These are phyloP conservation scores for Globisporangium lucens DNA, from an alignment of 352 stramenopile genomes.

Conservation along the genomic window DNA sequence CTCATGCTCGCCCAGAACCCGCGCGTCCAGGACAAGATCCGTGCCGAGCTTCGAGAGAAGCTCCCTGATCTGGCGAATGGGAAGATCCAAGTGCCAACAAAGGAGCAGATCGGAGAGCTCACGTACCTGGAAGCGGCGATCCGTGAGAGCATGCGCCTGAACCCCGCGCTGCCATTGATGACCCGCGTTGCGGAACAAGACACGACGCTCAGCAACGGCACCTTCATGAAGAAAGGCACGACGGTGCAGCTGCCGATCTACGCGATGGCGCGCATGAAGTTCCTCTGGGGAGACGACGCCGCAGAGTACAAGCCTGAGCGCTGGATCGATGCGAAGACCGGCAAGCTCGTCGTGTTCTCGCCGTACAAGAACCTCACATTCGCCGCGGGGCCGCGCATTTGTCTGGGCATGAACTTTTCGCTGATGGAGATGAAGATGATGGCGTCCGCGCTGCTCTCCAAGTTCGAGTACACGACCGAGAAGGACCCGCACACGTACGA, in stretches of 20 bases:
- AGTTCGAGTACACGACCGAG: slow-evolving; percentile 18
- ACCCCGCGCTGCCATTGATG: slow-evolving; percentile 39
- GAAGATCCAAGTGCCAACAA: slow-evolving; percentile 27
- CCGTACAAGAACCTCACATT: slow-evolving; percentile 45
- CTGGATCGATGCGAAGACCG: slow-evolving; percentile 28
- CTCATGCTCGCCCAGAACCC: slow-evolving; percentile 64
- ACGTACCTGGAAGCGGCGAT: slow-evolving; percentile 62
- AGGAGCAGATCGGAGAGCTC: slow-evolving; percentile 44
- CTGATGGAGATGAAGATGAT: slow-evolving; percentile 37
- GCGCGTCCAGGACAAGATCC: slow-evolving; percentile 41
- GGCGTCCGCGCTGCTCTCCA: slow-evolving; percentile 20
- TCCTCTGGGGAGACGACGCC: slow-evolving; percentile 38
- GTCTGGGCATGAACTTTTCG: slow-evolving; percentile 31
- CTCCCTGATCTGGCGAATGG: slow-evolving; percentile 31
- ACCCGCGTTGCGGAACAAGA: slow-evolving; percentile 33
- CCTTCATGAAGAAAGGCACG: slow-evolving; percentile 32
- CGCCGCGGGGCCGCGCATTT: slow-evolving; percentile 38
- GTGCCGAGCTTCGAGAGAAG: slow-evolving; percentile 40
- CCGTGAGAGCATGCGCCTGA: slow-evolving; percentile 63
- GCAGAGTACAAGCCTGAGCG: slow-evolving; percentile 43
- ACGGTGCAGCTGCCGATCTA: slow-evolving; percentile 44
- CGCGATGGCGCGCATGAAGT: slow-evolving; percentile 32
- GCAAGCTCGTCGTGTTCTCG: slow-evolving; percentile 21
- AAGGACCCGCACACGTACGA: slow-evolving; percentile 10
- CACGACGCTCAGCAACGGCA: slow-evolving; percentile 52